These are phyloP conservation scores for Candida sanyiensis DNA, from an alignment of 805 yeast genomes.

Conservation along the genomic window DNA sequence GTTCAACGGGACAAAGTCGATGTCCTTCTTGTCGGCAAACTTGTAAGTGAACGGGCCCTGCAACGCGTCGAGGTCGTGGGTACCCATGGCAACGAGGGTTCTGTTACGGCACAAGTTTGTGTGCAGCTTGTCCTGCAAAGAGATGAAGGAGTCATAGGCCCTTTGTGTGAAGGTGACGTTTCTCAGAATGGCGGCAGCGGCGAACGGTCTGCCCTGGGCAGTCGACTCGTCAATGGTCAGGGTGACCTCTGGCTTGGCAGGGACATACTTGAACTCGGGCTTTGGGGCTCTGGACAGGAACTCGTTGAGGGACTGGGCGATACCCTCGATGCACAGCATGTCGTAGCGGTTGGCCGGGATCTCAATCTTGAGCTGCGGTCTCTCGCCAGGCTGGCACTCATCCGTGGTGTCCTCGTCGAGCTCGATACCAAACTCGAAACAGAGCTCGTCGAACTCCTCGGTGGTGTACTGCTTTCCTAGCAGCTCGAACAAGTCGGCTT, in stretches of 20 bases:
- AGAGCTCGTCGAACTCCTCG: constrained; percentile 91
- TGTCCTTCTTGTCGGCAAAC: constrained; percentile 72
- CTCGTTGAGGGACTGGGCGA: constrained; percentile 90
- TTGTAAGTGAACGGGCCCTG: constrained; percentile 82
- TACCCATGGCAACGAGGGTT: constrained; percentile 96
- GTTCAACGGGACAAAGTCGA: constrained; percentile 71
- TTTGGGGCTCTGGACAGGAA: constrained; percentile 64
- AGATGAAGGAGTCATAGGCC: constrained; percentile 88
- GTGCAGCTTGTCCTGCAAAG: constrained; percentile 94
- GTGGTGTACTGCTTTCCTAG: constrained; percentile 70
- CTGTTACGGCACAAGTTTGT: constrained; percentile 94
- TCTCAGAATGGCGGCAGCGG: constrained; percentile 91
- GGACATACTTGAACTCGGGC: constrained; percentile 62
- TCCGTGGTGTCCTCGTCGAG: constrained; percentile 95
- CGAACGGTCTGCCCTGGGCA: constrained; percentile 76
- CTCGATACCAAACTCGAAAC: constrained; percentile 97
- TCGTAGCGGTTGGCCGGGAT: constrained; percentile 98
- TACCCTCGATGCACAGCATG: constrained; percentile 96
- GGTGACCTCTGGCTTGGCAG: constrained; percentile 53
- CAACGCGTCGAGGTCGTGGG: constrained; percentile 86
- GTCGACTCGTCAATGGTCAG: constrained; percentile 76
- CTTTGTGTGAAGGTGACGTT: constrained; percentile 76
- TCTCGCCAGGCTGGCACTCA: constrained; percentile 64
- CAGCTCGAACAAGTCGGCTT: constrained; percentile 80
- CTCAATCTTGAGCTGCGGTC: constrained; percentile 96